Percentiles rank a stretch among this genome's conserved stretches.
These are phyloP conservation scores for Boletus barrowsii DNA, from an alignment of 768 basidiomycete genomes.

Conservation along the genomic window DNA sequence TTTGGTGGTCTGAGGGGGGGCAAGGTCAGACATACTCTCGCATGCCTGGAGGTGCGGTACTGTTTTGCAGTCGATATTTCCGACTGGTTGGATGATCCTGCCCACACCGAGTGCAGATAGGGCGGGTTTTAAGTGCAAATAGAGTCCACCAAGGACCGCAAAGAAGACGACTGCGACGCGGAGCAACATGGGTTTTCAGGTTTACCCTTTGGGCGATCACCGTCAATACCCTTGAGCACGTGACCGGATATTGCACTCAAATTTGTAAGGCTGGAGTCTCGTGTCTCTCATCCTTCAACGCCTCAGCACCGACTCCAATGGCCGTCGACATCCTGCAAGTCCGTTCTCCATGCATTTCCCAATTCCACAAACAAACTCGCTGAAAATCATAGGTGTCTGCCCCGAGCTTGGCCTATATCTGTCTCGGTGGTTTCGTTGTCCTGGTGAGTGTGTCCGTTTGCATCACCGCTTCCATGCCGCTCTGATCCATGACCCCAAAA, in stretches of 20 bases:
- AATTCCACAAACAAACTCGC: conserved; percentile 20
- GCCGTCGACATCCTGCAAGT: conserved; percentile 22
- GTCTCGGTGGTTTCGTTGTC: conserved; percentile 56
- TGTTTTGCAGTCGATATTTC: conserved; percentile 46
- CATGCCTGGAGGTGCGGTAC: conserved; percentile 61
- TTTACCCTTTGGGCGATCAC: not conserved
- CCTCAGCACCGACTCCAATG: conserved; percentile 12
- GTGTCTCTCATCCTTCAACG: too few species aligned
- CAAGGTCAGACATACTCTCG: conserved; percentile 47
- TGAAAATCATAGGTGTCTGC: conserved; percentile 44
- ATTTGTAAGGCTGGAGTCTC: not conserved
- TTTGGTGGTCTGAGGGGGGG: not conserved
- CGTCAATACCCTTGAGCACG: too few species aligned
- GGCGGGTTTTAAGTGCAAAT: conserved; percentile 47
- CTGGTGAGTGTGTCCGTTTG: conserved; percentile 30
- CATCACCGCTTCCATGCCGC: not conserved
- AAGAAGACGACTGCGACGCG: conserved; percentile 26
- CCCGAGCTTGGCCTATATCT: conserved; percentile 56
- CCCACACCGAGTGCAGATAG: conserved; percentile 43
- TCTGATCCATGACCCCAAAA: too few species aligned
- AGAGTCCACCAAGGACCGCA: conserved; percentile 43
- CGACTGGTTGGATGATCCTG: conserved; percentile 42
- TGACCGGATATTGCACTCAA: not conserved
- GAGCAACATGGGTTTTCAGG: conserved; percentile 1
- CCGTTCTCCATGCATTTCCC: conserved; percentile 8